phyloP scores from a whole-genome alignment of 345 rosid species.

The Gynandropsis gynandra region DNA sequence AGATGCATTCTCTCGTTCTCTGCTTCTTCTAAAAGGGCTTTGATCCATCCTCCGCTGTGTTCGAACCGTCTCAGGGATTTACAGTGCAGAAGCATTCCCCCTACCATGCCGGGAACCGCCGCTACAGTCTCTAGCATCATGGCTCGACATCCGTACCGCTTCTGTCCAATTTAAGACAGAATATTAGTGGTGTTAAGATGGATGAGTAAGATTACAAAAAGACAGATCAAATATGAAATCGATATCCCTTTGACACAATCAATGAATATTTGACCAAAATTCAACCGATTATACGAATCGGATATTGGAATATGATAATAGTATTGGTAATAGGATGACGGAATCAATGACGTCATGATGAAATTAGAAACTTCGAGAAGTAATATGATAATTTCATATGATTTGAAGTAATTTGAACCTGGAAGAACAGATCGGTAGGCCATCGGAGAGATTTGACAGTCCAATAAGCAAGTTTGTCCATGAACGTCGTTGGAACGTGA shows the following conservation, averaged over 20 bases:
- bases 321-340: too few relatives aligned
- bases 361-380: too few relatives aligned
- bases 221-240: too few relatives aligned
- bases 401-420: conserved; percentile 29
- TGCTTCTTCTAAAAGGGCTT: conserved; percentile 66
- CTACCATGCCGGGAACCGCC: conserved; percentile 82
- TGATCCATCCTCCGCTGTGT: conserved; percentile 87
- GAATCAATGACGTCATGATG: too few relatives aligned
- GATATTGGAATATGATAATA: too few relatives aligned
- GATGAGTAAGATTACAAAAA: too few relatives aligned
- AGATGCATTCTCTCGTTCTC: conserved; percentile 91
- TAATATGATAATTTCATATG: too few relatives aligned
- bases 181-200: too few relatives aligned
- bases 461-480: conserved; percentile 58
- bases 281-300: too few relatives aligned
- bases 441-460: conserved; percentile 58
- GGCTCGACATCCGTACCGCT: conserved; percentile 67
- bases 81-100: conserved; percentile 69
- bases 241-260: too few relatives aligned
- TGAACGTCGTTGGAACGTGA: conserved; percentile 41
- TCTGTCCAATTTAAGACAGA: conserved; percentile 23
- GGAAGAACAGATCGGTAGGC: conserved; percentile 72
- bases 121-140: conserved; percentile 92
- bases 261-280: too few relatives aligned
- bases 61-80: conserved; percentile 64